These are phyloP conservation scores for Arthrobotrys conoides DNA, from an alignment of 2,329 filamentous ascomycete species.

Conservation along the genomic window DNA sequence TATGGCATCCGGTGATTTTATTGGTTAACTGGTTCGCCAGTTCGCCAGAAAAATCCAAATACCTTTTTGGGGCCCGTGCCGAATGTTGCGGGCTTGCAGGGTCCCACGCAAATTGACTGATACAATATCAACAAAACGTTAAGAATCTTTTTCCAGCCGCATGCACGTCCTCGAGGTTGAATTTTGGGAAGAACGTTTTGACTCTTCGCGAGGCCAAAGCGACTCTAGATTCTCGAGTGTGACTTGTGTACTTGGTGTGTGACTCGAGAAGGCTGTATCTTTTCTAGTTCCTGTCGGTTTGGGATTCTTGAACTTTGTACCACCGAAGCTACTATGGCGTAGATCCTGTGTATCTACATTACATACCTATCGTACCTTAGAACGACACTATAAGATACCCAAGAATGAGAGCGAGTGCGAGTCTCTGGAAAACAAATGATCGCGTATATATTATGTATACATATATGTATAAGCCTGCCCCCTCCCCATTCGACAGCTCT, in stretches of 20 bases:
- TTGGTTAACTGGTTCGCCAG: background rate
- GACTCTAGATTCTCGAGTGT: background rate
- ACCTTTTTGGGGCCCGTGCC: background rate
- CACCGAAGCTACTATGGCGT: background rate
- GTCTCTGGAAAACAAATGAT: background rate
- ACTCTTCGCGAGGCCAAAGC: background rate
- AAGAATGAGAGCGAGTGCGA: background rate
- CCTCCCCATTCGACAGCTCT: background rate
- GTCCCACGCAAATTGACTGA: background rate
- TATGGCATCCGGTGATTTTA: background rate
- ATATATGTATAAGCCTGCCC: too few species aligned
- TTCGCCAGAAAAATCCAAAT: slow-evolving; percentile 12
- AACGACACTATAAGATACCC: background rate
- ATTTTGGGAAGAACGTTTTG: background rate
- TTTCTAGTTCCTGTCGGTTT: background rate
- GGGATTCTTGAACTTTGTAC: slow-evolving; percentile 1
- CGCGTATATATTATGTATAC: background rate
- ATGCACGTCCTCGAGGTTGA: background rate
- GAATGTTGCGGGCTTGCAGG: slow-evolving; percentile 9
- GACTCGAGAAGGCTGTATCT: slow-evolving; percentile 19
- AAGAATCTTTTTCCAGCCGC: slow-evolving; percentile 22
- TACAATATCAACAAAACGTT: background rate
- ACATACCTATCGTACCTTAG: background rate
- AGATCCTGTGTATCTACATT: background rate
- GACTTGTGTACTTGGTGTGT: slow-evolving; percentile 15